Evolutionary conservation across 2,329 filamentous ascomycete genomes (phyloP).

Genomic region (Aspergillus carbonarius): DNA sequence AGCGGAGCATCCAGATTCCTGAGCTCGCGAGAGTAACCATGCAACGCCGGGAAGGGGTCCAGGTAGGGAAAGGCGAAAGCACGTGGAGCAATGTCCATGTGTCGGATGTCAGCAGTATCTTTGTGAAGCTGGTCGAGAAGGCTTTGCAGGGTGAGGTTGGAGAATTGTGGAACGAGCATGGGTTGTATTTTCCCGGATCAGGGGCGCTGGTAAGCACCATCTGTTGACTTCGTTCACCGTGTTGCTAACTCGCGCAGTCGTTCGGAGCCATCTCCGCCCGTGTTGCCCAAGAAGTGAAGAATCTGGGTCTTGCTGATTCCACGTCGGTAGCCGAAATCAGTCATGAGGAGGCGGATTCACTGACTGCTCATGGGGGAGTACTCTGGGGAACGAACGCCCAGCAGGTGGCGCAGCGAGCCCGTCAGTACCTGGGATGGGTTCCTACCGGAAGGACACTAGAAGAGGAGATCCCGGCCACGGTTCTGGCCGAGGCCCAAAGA

Average conservation of each 20-base stretch:
- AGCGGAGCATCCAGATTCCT: constrained; percentile 53
- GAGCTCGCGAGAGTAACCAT: constrained; percentile 45
- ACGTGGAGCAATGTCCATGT: constrained; percentile 62
- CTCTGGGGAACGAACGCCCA: constrained; percentile 33
- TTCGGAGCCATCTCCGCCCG: constrained; percentile 25
- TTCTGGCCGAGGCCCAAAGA: constrained; percentile 21
- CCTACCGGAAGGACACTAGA: constrained; percentile 21
- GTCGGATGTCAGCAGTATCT: constrained; percentile 56
- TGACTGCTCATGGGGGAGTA: constrained; percentile 24
- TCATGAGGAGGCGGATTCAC: constrained; percentile 23
- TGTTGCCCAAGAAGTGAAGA: constrained; percentile 22
- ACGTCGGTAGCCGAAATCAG: constrained; percentile 20
- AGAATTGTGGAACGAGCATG: constrained; percentile 41
- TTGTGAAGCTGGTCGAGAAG: constrained; percentile 52
- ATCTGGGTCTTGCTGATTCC: constrained; percentile 22
- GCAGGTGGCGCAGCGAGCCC: constrained; percentile 22
- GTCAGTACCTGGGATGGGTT: constrained; percentile 24
- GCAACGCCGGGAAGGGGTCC: constrained; percentile 48
- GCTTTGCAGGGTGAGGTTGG: constrained; percentile 28
- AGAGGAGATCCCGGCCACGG: constrained; percentile 26
- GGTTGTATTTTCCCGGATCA: constrained; percentile 37
- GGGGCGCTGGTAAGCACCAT: constrained; percentile 24
- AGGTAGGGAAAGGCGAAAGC: constrained; percentile 56
- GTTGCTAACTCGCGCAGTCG: constrained; percentile 17
- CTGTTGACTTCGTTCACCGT: background rate